Evolutionary conservation across 495 filamentous ascomycete genomes (phyloP), one percentile per base, ranked within the genome.

Genomic region (Aspergillus sparsus): DNA sequence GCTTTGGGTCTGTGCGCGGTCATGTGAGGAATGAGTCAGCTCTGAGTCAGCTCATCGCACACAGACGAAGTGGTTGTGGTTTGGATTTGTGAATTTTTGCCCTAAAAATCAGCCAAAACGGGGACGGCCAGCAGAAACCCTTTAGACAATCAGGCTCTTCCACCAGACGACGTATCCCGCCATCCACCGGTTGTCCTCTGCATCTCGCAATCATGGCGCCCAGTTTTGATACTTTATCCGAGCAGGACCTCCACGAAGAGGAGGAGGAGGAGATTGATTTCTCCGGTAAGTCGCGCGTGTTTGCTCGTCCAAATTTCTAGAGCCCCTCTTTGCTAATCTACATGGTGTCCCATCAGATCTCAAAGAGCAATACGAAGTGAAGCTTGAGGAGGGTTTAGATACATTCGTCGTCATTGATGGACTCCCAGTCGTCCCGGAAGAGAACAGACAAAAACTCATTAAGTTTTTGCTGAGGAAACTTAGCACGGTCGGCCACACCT

Each of bases 371-470:
- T 96, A 90, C 68, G 92, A 98, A 74, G 94, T 97, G 42, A 91
- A 93, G 66, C 82, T 97, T 52, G 93, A 98, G 72, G 90, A 97
- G 73, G 93, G 94, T 55, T 85, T 97, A 68, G 94, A 98, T 70
- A 87, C 90, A 62, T 98, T 98, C 66, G 87, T 98, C 57, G 91
- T 97, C 52, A 83, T 97, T 72, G 94, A 98, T 76, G 94, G 94
- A 62, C 84, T 97, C 36, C 94, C 94, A 57, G 76, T 87, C 50
- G 94, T 98, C 49, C 74, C 82, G 55, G 89, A 90, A 69, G 92
- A 90, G 33, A 90, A 84, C 77, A 89, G 89, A 71, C 84, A 90
- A 32, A 97, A 96, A 77, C 86, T 98, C 55, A 81, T 95, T 66
- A 97, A 97, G 74, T 97, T 96, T 75, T 78, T 98, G 73, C 79